These are phyloP conservation scores for Ophiostoma novo-ulmi DNA, from an alignment of 2,329 filamentous ascomycete species.

Conservation along the genomic window DNA sequence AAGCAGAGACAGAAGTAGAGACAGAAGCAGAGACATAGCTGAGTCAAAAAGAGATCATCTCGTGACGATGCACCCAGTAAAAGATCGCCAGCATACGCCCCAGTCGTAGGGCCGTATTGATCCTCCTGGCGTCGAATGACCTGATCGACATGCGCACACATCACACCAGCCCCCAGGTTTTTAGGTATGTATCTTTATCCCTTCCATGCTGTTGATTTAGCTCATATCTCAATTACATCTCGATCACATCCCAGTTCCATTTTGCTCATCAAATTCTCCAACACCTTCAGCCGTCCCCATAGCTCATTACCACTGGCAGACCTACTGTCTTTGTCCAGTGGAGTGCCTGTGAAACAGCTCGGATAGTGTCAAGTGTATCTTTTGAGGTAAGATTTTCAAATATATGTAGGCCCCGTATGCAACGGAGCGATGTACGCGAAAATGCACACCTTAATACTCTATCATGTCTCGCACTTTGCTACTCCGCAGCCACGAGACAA, in stretches of 20 bases:
- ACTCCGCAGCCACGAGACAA: constrained; percentile 7
- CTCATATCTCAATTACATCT: background rate
- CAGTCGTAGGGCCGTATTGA: background rate
- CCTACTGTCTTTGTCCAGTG: background rate
- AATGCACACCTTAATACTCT: background rate
- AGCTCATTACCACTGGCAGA: background rate
- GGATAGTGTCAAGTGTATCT: background rate
- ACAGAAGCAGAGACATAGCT: background rate
- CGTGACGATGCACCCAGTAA: background rate
- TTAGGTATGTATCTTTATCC: background rate
- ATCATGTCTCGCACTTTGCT: background rate
- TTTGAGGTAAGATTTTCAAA: background rate
- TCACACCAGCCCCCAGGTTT: background rate
- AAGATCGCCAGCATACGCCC: background rate
- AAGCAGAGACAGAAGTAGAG: background rate
- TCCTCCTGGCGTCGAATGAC: background rate
- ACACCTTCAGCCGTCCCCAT: background rate
- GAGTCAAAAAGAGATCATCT: background rate
- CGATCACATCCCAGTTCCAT: background rate
- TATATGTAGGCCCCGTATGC: background rate
- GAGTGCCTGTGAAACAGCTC: background rate
- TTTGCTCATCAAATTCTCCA: background rate
- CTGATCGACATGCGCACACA: constrained; percentile 2
- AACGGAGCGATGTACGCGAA: constrained; percentile 4
- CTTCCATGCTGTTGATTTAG: background rate